These are phyloP conservation scores for Polychytrium aggregatum DNA, from an alignment of 192 early-diverging fungal genomes.

Conservation along the genomic window DNA sequence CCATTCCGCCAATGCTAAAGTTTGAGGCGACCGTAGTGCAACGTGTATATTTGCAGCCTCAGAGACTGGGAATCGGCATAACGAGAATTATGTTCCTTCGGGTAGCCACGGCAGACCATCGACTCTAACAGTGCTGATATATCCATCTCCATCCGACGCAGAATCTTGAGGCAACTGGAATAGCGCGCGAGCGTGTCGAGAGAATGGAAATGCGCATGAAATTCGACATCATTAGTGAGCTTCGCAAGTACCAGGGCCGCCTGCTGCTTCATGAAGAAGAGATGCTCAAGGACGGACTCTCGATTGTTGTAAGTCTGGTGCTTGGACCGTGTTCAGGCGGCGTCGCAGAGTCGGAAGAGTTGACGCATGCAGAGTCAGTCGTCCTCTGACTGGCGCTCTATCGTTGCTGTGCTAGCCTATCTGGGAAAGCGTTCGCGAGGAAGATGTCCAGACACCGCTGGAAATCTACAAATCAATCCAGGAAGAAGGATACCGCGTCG, in stretches of 20 bases:
- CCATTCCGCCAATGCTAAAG: not conserved
- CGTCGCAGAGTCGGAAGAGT: not conserved
- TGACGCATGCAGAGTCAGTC: not conserved
- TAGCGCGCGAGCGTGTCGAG: slow-evolving; percentile 50
- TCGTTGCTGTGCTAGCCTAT: slow-evolving; percentile 12
- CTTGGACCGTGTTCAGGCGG: not conserved
- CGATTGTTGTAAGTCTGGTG: slow-evolving; percentile 28
- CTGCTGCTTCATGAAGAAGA: slow-evolving; percentile 51
- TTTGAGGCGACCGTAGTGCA: too few species aligned
- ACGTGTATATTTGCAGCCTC: too few species aligned
- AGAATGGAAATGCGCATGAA: slow-evolving; percentile 53
- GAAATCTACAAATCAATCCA: slow-evolving; percentile 45
- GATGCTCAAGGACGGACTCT: slow-evolving; percentile 20
- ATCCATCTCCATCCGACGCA: too few species aligned
- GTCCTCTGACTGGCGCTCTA: not conserved
- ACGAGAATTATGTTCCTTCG: too few species aligned
- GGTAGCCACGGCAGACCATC: too few species aligned
- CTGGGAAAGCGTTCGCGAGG: slow-evolving; percentile 44
- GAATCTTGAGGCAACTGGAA: slow-evolving; percentile 55
- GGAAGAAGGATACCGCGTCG: slow-evolving; percentile 39
- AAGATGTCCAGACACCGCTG: slow-evolving; percentile 42
- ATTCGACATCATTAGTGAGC: slow-evolving; percentile 34
- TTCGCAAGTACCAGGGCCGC: slow-evolving; percentile 34
- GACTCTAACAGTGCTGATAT: too few species aligned
- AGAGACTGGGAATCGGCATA: too few species aligned